phyloP scores from a whole-genome alignment of 192 early-diverging fungal genomes.

The Backusella liffmaniae region DNA sequence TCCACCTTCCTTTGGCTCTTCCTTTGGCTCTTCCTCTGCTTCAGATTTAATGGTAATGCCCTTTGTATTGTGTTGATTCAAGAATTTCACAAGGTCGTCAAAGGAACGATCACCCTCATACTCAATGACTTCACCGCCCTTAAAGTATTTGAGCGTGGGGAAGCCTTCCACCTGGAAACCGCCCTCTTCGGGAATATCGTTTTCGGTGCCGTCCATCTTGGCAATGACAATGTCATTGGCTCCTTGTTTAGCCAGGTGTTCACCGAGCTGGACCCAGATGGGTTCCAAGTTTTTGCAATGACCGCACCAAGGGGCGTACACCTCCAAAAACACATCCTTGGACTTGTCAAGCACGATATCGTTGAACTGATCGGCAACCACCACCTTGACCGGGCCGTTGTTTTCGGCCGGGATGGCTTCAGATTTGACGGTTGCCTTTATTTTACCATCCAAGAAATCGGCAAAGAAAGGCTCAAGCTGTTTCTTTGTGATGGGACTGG shows the following conservation, averaged over 20 bases:
- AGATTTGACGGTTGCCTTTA: slow-evolving; percentile 80
- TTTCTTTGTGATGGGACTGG: slow-evolving; percentile 58
- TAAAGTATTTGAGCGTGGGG: slow-evolving; percentile 93
- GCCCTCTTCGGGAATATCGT: slow-evolving; percentile 78
- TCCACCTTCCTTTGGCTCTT: neutral
- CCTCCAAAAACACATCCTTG: slow-evolving; percentile 92
- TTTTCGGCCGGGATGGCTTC: slow-evolving; percentile 79
- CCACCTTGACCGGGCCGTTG: slow-evolving; percentile 84
- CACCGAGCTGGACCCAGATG: slow-evolving; percentile 83
- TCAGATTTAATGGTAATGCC: slow-evolving; percentile 26
- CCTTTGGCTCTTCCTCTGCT: neutral
- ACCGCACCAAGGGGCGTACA: slow-evolving; percentile 90
- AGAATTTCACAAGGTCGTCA: slow-evolving; percentile 75
- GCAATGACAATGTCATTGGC: slow-evolving; percentile 58
- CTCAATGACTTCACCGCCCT: slow-evolving; percentile 71
- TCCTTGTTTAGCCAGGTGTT: slow-evolving; percentile 29
- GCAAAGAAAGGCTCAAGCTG: slow-evolving; percentile 61
- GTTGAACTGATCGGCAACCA: slow-evolving; percentile 83
- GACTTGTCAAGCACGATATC: slow-evolving; percentile 79
- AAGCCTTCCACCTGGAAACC: slow-evolving; percentile 83
- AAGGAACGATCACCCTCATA: slow-evolving; percentile 83
- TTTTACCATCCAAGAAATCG: slow-evolving; percentile 62
- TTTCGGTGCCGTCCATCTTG: slow-evolving; percentile 95
- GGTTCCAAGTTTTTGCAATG: slow-evolving; percentile 77
- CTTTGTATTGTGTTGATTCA: slow-evolving; percentile 69